These are phyloP conservation scores for Phytophthora agathidicida DNA, from an alignment of 352 stramenopile genomes.

Conservation along the genomic window DNA sequence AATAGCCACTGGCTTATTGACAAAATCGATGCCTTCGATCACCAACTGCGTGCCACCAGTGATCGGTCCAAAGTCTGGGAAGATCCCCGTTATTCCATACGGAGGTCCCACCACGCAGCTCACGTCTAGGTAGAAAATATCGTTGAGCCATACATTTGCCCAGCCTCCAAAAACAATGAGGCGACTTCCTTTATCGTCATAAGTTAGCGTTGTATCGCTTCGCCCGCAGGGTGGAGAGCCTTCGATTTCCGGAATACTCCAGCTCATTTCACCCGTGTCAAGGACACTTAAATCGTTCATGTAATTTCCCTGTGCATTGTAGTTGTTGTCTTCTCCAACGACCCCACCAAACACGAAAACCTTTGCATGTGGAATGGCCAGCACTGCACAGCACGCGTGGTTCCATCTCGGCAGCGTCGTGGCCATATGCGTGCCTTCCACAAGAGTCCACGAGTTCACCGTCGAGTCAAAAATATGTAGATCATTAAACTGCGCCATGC, in stretches of 20 bases:
- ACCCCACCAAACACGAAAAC: constrained; percentile 98
- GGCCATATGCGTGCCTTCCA: constrained; percentile 79
- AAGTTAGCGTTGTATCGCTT: constrained; percentile 93
- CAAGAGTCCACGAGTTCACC: constrained; percentile 84
- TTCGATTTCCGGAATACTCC: constrained; percentile 80
- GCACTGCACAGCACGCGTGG: constrained; percentile 91
- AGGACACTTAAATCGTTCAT: constrained; percentile 93
- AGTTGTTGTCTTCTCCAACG: constrained; percentile 89
- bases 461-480: constrained; percentile 93
- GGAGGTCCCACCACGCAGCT: constrained; percentile 95
- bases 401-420: constrained; percentile 93
- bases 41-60: constrained; percentile 90
- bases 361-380: constrained; percentile 96
- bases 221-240: constrained; percentile 87
- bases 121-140: constrained; percentile 93
- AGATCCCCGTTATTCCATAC: constrained; percentile 93
- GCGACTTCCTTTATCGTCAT: constrained; percentile 92
- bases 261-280: constrained; percentile 92
- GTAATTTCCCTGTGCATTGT: constrained; percentile 84
- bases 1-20: constrained; percentile 74
- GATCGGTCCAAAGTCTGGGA: constrained; percentile 91
- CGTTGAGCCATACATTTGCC: constrained; percentile 94
- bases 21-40: constrained; percentile 95
- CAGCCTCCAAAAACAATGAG: constrained; percentile 96
- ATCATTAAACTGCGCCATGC: constrained; percentile 95